phyloP scores from a whole-genome alignment of 2,329 filamentous ascomycete species.

The Diaporthe batatas region DNA sequence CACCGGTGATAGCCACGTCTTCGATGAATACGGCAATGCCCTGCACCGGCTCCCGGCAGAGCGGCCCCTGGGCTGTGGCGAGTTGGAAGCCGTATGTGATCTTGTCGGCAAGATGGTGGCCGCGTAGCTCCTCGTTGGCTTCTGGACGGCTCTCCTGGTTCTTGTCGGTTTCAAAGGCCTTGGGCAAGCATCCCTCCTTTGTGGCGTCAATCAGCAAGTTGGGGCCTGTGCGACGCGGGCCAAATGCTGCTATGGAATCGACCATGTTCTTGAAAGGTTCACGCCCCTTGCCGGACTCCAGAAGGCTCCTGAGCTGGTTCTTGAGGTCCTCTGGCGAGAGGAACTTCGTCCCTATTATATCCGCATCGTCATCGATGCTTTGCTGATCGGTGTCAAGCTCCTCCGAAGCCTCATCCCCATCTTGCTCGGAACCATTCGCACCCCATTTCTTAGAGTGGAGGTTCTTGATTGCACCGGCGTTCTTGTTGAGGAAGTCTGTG shows the following conservation, averaged over 20 bases:
- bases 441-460: slow-evolving; percentile 72
- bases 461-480: slow-evolving; percentile 81
- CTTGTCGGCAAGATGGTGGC: slow-evolving; percentile 86
- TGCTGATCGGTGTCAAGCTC: slow-evolving; percentile 54
- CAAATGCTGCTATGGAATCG: slow-evolving; percentile 90
- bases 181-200: slow-evolving; percentile 76
- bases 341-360: slow-evolving; percentile 70
- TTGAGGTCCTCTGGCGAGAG: slow-evolving; percentile 84
- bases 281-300: slow-evolving; percentile 79
- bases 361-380: slow-evolving; percentile 65
- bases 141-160: slow-evolving; percentile 52
- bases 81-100: slow-evolving; percentile 95
- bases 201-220: slow-evolving; percentile 92
- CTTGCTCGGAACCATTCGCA: slow-evolving; percentile 52
- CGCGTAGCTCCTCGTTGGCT: slow-evolving; percentile 64
- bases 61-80: slow-evolving; percentile 86
- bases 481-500: slow-evolving; percentile 87
- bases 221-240: slow-evolving; percentile 85
- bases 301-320: slow-evolving; percentile 74
- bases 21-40: slow-evolving; percentile 93
- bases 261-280: slow-evolving; percentile 84
- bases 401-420: slow-evolving; percentile 58
- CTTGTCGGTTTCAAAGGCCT: slow-evolving; percentile 69
- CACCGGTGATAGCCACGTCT: slow-evolving; percentile 73
- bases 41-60: slow-evolving; percentile 94